Percentiles rank a stretch among this genome's conserved stretches.
Evolutionary conservation across 2,329 filamentous ascomycete species (phyloP).

Genomic region (Sporothrix globosa): DNA sequence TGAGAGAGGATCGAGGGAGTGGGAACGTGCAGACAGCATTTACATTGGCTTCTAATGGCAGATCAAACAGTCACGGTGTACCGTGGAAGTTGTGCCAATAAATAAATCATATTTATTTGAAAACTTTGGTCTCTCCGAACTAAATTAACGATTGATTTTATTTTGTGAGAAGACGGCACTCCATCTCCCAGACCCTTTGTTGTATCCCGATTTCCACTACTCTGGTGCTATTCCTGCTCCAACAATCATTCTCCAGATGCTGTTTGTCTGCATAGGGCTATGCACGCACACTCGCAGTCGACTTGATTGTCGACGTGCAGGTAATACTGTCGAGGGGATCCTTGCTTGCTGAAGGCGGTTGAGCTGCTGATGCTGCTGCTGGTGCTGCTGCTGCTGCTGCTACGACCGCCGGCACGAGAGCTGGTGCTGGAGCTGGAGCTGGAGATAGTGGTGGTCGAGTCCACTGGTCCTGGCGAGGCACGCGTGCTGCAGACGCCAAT

Average conservation of each 20-base stretch:
- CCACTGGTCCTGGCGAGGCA: constrained; percentile 2
- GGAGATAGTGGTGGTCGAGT: neutral
- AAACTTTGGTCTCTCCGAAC: neutral
- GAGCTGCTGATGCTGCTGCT: neutral
- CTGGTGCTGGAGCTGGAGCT: neutral
- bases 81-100: neutral
- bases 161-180: neutral
- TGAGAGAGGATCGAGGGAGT: neutral
- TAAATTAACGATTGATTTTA: neutral
- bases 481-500: constrained; percentile 31
- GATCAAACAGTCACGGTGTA: no score
- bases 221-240: neutral
- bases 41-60: no score
- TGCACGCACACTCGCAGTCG: neutral
- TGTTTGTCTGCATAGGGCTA: neutral
- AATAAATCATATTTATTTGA: neutral
- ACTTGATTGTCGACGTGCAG: constrained; percentile 12
- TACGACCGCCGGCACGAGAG: neutral
- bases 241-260: neutral
- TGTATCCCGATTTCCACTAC: neutral
- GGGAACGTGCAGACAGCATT: neutral
- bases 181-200: neutral
- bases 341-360: neutral
- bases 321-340: constrained; percentile 13
- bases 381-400: constrained; percentile 4